Evolutionary conservation across 345 rosid genomes (phyloP).

Genomic region (Gossypium herbaceum): DNA sequence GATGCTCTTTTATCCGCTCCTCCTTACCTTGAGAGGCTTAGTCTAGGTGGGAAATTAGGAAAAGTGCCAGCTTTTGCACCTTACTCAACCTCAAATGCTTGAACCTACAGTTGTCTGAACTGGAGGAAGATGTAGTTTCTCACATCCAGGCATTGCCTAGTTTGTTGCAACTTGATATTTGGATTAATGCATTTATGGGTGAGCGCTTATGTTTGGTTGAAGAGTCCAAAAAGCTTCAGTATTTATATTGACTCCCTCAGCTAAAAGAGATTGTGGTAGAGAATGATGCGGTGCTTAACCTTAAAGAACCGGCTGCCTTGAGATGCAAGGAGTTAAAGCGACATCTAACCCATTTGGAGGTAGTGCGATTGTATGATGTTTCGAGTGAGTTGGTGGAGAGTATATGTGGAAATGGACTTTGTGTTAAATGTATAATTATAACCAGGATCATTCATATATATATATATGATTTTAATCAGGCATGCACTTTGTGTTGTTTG

Average conservation of each 20-base stretch:
- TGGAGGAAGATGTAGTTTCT: slow-evolving; percentile 20
- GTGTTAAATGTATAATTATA: no score
- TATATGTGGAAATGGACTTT: slow-evolving; percentile 10
- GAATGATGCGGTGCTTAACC: slow-evolving; percentile 19
- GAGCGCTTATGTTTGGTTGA: slow-evolving; percentile 15
- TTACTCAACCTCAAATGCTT: slow-evolving; percentile 3
- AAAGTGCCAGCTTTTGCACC: slow-evolving; percentile 34
- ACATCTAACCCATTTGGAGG: neutral
- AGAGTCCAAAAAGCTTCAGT: slow-evolving; percentile 28
- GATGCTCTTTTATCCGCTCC: slow-evolving; percentile 7
- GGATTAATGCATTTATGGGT: slow-evolving; percentile 8
- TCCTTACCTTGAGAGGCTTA: slow-evolving; percentile 25
- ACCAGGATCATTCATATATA: no score
- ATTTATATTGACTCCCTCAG: slow-evolving; percentile 11
- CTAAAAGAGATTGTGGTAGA: slow-evolving; percentile 20
- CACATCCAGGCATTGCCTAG: slow-evolving; percentile 26
- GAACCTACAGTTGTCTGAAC: slow-evolving; percentile 25
- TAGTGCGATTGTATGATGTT: neutral
- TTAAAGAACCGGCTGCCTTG: slow-evolving; percentile 1
- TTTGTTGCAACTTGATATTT: neutral
- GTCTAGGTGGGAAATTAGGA: slow-evolving; percentile 28
- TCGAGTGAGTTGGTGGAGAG: slow-evolving; percentile 20
- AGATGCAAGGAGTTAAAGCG: slow-evolving; percentile 12
- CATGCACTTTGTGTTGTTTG: no score
- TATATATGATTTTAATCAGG: no score